Evolutionary conservation across 805 yeast genomes (phyloP).

Genomic region (Zygoascus tannicola): DNA sequence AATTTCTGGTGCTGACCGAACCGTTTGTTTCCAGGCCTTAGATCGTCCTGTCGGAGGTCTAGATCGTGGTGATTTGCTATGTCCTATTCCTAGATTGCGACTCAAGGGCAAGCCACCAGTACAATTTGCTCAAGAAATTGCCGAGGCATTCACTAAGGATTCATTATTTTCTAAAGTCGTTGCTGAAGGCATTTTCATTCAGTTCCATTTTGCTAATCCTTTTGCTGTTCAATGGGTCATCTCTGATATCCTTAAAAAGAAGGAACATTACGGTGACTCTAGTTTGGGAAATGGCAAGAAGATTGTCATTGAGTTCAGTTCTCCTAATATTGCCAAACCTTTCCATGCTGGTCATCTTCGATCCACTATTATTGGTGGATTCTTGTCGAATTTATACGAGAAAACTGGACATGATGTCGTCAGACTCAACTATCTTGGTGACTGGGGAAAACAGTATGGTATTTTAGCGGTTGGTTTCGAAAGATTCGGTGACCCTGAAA

Average conservation of each 20-base stretch:
- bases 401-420: slow-evolving; percentile 86
- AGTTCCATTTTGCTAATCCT: slow-evolving; percentile 68
- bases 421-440: slow-evolving; percentile 93
- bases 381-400: slow-evolving; percentile 81
- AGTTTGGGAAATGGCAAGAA: slow-evolving; percentile 67
- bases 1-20: slow-evolving; percentile 61
- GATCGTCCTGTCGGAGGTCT: slow-evolving; percentile 70
- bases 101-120: slow-evolving; percentile 79
- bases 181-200: slow-evolving; percentile 85
- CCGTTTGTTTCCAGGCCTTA: slow-evolving; percentile 69
- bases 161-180: slow-evolving; percentile 58
- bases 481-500: slow-evolving; percentile 73
- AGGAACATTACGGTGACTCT: slow-evolving; percentile 56
- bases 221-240: slow-evolving; percentile 60
- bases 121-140: slow-evolving; percentile 67
- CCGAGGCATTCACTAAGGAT: slow-evolving; percentile 64
- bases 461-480: slow-evolving; percentile 86
- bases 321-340: slow-evolving; percentile 98
- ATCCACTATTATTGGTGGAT: slow-evolving; percentile 96
- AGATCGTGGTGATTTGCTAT: slow-evolving; percentile 86
- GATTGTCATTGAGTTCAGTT: slow-evolving; percentile 79
- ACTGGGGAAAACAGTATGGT: slow-evolving; percentile 99
- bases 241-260: slow-evolving; percentile 56
- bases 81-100: slow-evolving; percentile 86
- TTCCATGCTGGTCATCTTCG: slow-evolving; percentile 99